A percentile compares a stretch with the other conserved stretches of the same genome.
These are phyloP conservation scores for Sergeia podlipaevii DNA, from an alignment of 208 protist species.

Conservation along the genomic window DNA sequence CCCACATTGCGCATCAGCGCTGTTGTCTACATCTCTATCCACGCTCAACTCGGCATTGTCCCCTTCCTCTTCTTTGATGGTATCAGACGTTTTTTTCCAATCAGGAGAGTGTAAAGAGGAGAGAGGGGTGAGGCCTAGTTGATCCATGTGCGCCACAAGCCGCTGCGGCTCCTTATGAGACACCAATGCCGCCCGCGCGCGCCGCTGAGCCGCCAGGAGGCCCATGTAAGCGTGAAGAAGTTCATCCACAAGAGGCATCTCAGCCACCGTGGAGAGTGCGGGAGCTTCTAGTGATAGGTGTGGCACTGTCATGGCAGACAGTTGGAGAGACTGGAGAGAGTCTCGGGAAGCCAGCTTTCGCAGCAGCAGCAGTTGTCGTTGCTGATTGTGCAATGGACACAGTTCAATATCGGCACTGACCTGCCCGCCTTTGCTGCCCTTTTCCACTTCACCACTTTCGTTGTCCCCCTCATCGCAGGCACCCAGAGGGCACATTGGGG, in stretches of 20 bases:
- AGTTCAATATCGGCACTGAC: too few relatives aligned
- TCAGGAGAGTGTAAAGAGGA: too few relatives aligned
- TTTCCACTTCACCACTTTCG: too few relatives aligned
- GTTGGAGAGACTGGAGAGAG: neutral
- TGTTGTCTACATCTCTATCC: too few relatives aligned
- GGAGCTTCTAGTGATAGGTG: slow-evolving; percentile 2
- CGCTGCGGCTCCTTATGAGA: slow-evolving; percentile 2
- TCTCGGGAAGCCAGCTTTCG: neutral
- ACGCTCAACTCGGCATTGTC: too few relatives aligned
- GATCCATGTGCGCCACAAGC: slow-evolving; percentile 25
- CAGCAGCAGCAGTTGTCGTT: neutral
- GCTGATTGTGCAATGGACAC: too few relatives aligned
- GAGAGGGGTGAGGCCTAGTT: slow-evolving; percentile 23
- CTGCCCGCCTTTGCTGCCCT: too few relatives aligned
- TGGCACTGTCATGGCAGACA: neutral
- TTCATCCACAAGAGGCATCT: slow-evolving; percentile 36
- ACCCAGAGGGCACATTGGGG: neutral
- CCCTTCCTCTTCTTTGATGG: too few relatives aligned
- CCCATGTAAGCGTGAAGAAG: slow-evolving; percentile 56
- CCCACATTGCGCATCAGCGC: too few relatives aligned
- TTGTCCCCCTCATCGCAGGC: neutral
- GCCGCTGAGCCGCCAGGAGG: slow-evolving; percentile 32
- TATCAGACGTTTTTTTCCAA: too few relatives aligned
- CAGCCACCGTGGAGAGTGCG: slow-evolving; percentile 19
- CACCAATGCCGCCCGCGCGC: slow-evolving; percentile 1